Base-by-base conservation (phyloP, 306 rosid species). In the Crotalaria pallida region DNA sequence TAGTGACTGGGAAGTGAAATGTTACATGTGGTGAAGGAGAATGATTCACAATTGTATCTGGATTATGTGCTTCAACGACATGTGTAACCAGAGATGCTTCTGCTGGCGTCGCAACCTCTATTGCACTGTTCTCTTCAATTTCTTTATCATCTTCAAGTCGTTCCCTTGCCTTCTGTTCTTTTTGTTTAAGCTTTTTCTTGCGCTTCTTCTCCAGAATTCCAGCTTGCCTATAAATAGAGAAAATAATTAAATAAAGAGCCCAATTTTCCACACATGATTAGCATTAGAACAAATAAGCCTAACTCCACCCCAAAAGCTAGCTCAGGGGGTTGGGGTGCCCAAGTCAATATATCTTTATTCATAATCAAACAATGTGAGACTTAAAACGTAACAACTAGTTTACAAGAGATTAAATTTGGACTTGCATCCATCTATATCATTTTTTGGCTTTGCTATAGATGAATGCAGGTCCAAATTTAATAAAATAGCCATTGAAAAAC, bases 151-250 rank as follows among this genome's bases (percentile, higher is more conserved):
- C 92, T 73, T 67, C 91, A 3, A 71, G 73, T 52, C 33, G 88
- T 58, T 82, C 95, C 72, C 75, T 89, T 6, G 71, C 90, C 82
- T 78, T 88, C 31, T 82, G 90, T 70, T 90, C 96, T 87, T 88
- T 93, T 77, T 85, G 96, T 81, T 94, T 84, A 60, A 90, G 92
- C 81, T 91, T 94, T 78, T 87, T 91, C 88, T 81, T 87, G 59
- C 89, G 90, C 71, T 84, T 91, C 82, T 81, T 84, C 84, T 94
- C 96, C 86, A 91, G 79, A 65, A 90, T 80, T 57, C 81, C 95
- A 51, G 86, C 86, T 84, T 85, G 86, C 80, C 99, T 94, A 78
- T 60, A 41, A 77, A 58, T 51, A 60, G 56, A 66, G 29, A 65
- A 73, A 36, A 75, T 41, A 75, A 64, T 41, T 50, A 72, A 61